phyloP scores from a whole-genome alignment of 2,329 filamentous ascomycete species.

The Davidsoniella eucalypti region DNA sequence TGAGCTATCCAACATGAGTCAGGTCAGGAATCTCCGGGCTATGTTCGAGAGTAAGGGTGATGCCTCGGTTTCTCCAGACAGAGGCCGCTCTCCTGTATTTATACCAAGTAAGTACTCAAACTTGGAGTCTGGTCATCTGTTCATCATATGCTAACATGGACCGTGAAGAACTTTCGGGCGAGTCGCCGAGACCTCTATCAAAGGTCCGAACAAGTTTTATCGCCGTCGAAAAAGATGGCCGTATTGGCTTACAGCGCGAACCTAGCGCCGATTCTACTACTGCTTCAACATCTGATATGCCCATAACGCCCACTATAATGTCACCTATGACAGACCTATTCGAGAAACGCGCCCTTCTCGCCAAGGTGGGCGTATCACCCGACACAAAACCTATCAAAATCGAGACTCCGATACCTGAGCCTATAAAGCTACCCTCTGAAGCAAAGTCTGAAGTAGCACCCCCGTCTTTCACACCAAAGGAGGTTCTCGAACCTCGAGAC shows the following conservation, averaged over 20 bases:
- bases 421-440: too few relatives aligned
- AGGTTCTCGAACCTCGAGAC: too few relatives aligned
- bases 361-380: too few relatives aligned
- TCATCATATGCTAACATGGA: too few relatives aligned
- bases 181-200: constrained; percentile 49
- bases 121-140: constrained; percentile 15
- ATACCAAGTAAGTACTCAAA: constrained; percentile 24
- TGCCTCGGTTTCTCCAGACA: constrained; percentile 46
- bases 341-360: background rate
- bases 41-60: constrained; percentile 60
- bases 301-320: background rate
- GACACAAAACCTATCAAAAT: too few relatives aligned
- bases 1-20: constrained; percentile 37
- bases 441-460: too few relatives aligned
- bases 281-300: constrained; percentile 12
- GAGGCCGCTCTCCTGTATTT: constrained; percentile 50
- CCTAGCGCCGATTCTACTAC: constrained; percentile 25
- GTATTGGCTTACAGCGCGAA: constrained; percentile 33
- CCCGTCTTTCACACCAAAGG: too few relatives aligned
- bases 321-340: background rate
- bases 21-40: constrained; percentile 58
- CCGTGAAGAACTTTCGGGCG: constrained; percentile 13
- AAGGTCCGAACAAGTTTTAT: constrained; percentile 64
- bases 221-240: constrained; percentile 50
- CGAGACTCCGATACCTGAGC: too few relatives aligned